phyloP scores from a whole-genome alignment of 306 rosid species.

The Dalbergia cochinchinensis region DNA sequence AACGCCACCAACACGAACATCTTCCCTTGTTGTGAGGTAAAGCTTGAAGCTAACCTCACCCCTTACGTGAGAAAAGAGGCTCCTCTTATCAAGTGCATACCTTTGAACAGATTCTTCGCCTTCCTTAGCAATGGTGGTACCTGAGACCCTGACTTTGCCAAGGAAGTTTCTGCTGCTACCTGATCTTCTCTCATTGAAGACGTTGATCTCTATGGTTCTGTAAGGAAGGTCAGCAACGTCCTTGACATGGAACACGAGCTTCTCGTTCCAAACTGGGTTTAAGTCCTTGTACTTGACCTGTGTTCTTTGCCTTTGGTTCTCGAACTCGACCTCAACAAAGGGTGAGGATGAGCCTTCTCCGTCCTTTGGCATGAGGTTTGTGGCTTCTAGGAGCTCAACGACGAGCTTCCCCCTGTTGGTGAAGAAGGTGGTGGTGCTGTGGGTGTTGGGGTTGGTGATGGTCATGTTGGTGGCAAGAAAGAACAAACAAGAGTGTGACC shows the following conservation, averaged over 20 bases:
- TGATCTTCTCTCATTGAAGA: slow-evolving; percentile 67
- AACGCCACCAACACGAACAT: neutral
- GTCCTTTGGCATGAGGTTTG: slow-evolving; percentile 76
- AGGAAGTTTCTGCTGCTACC: slow-evolving; percentile 64
- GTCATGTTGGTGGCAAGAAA: slow-evolving; percentile 42
- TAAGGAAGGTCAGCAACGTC: slow-evolving; percentile 63
- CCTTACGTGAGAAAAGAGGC: slow-evolving; percentile 67
- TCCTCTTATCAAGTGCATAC: slow-evolving; percentile 63
- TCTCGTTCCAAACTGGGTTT: slow-evolving; percentile 72
- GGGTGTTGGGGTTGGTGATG: slow-evolving; percentile 41
- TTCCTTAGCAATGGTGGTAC: slow-evolving; percentile 58
- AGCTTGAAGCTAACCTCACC: slow-evolving; percentile 70
- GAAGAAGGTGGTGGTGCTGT: neutral
- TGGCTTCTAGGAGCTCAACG: slow-evolving; percentile 65
- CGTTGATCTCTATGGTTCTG: slow-evolving; percentile 61
- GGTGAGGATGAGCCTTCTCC: slow-evolving; percentile 74
- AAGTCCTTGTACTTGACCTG: slow-evolving; percentile 67
- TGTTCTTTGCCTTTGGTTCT: slow-evolving; percentile 62
- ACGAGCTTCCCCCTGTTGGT: slow-evolving; percentile 60
- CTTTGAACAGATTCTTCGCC: slow-evolving; percentile 58
- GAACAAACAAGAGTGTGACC: too few species aligned
- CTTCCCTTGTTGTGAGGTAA: slow-evolving; percentile 51
- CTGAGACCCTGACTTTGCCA: slow-evolving; percentile 67
- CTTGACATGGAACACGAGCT: slow-evolving; percentile 61
- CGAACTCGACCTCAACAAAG: slow-evolving; percentile 67